A percentile compares a stretch with the other conserved stretches of the same genome.
phyloP scores from a whole-genome alignment of 352 stramenopile genomes.

The Phytopythium delawarense region DNA sequence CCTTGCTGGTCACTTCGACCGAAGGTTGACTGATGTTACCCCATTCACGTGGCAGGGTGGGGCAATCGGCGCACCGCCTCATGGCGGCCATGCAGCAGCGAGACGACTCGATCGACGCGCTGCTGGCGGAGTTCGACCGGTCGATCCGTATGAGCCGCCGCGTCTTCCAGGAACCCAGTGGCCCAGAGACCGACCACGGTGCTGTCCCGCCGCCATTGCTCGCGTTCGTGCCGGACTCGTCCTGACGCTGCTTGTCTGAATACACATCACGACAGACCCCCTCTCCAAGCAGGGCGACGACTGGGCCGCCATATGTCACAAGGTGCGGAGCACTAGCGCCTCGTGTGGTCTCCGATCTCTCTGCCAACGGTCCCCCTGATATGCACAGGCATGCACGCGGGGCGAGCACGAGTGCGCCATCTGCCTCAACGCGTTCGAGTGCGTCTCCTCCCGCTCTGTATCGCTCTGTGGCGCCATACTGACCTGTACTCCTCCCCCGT shows the following conservation, averaged over 20 bases:
- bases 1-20: not conserved
- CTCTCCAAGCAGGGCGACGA: constrained; percentile 17
- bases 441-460: constrained; percentile 5
- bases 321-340: constrained; percentile 15
- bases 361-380: not conserved
- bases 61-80: constrained; percentile 49
- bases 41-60: constrained; percentile 33
- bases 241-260: not conserved
- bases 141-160: constrained; percentile 61
- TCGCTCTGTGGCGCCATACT: not conserved
- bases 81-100: constrained; percentile 50
- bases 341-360: no score
- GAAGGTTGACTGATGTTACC: not conserved
- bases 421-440: constrained; percentile 76
- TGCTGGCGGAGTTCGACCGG: constrained; percentile 75
- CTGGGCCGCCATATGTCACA: constrained; percentile 37
- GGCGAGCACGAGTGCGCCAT: constrained; percentile 75
- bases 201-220: not conserved
- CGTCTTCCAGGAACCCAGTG: constrained; percentile 37
- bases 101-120: constrained; percentile 77
- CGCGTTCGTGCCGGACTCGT: not conserved
- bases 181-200: constrained; percentile 35
- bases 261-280: not conserved
- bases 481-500: not conserved
- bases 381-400: constrained; percentile 27